Evolutionary conservation across 2,329 filamentous ascomycete species (phyloP).

Genomic region (Colletotrichum brevisporum): DNA sequence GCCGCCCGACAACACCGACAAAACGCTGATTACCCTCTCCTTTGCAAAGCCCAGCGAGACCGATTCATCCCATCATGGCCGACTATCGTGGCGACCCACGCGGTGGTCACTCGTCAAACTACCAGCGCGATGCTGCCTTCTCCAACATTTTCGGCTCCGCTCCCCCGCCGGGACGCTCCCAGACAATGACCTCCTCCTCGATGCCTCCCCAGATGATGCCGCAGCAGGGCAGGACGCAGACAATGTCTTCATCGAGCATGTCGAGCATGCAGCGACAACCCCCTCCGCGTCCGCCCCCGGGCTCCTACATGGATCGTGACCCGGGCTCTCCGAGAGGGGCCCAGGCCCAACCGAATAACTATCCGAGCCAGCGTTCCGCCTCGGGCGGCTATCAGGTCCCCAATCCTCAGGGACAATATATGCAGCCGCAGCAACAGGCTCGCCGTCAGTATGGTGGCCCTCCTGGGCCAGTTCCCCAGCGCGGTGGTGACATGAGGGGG

Average conservation of each 20-base stretch:
- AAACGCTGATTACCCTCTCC: constrained; percentile 34
- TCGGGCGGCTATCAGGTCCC: constrained; percentile 64
- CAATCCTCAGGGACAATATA: constrained; percentile 60
- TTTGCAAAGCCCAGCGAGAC: constrained; percentile 51
- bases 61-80: constrained; percentile 61
- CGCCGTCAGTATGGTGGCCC: constrained; percentile 62
- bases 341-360: constrained; percentile 45
- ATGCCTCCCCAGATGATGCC: constrained; percentile 66
- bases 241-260: constrained; percentile 72
- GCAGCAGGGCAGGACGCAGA: constrained; percentile 79
- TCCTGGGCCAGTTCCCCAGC: constrained; percentile 62
- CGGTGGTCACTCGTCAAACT: constrained; percentile 67
- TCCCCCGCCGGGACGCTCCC: constrained; percentile 89
- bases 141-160: constrained; percentile 94
- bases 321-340: constrained; percentile 54
- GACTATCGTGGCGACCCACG: constrained; percentile 68
- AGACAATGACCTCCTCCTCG: constrained; percentile 92
- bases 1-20: constrained; percentile 23
- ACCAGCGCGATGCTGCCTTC: constrained; percentile 93
- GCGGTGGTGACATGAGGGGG: constrained; percentile 68
- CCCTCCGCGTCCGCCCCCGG: constrained; percentile 68
- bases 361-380: constrained; percentile 64
- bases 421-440: constrained; percentile 59
- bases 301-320: constrained; percentile 54
- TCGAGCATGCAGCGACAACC: constrained; percentile 74